phyloP scores from a whole-genome alignment of 371 early-diverging fungal species.

The Blastocladiella emersonii region DNA sequence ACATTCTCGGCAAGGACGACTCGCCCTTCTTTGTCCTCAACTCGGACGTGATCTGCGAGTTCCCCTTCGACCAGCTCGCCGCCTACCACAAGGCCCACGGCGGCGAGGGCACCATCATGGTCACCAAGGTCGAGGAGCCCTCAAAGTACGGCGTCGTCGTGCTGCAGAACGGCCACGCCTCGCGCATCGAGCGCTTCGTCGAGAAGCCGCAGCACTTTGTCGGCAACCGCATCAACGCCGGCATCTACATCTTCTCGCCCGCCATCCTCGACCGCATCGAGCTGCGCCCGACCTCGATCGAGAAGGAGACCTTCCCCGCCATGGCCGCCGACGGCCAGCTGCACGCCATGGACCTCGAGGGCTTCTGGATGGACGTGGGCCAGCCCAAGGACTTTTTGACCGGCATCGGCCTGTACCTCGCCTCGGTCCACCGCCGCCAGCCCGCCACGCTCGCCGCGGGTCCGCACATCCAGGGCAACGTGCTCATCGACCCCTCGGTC shows the following conservation, averaged over 20 bases:
- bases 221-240: conserved; percentile 96
- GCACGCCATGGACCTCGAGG: conserved; percentile 83
- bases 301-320: conserved; percentile 93
- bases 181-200: conserved; percentile 82
- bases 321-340: conserved; percentile 79
- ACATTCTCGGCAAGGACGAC: conserved; percentile 78
- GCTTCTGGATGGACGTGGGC: conserved; percentile 99
- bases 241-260: conserved; percentile 96
- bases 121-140: conserved; percentile 97
- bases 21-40: conserved; percentile 97
- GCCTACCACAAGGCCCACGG: conserved; percentile 78
- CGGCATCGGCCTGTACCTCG: conserved; percentile 86
- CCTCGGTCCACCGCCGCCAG: conserved; percentile 54
- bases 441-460: conserved; percentile 48
- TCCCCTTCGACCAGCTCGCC: conserved; percentile 80
- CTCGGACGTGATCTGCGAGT: conserved; percentile 97
- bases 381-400: conserved; percentile 97
- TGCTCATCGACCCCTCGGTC: conserved; percentile 78
- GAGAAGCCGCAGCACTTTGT: conserved; percentile 96
- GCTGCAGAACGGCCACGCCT: conserved; percentile 40
- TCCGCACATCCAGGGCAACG: conserved; percentile 46
- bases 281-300: conserved; percentile 87
- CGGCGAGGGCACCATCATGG: conserved; percentile 82
- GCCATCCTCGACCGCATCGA: conserved; percentile 81
- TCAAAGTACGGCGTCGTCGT: conserved; percentile 96